These are phyloP conservation scores for Bolboschoenoplectus hybrid DNA, from an alignment of 202 grass and related monocot species.

Conservation along the genomic window DNA sequence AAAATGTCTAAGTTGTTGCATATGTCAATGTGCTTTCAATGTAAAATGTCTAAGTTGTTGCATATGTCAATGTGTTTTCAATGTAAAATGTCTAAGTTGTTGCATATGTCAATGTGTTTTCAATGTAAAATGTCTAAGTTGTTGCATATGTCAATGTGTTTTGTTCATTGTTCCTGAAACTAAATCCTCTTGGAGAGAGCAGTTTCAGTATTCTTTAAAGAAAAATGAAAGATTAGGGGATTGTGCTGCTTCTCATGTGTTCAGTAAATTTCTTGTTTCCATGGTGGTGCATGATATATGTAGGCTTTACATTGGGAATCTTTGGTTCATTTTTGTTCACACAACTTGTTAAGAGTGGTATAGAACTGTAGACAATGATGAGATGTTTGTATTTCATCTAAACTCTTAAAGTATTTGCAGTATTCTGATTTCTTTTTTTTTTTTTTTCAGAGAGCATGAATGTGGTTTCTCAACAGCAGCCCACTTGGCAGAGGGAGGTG, in stretches of 20 bases:
- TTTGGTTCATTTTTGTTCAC: background rate
- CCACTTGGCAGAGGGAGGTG: slow-evolving; percentile 50
- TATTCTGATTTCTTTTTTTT: slow-evolving; percentile 35
- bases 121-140: background rate
- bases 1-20: background rate
- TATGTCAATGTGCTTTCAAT: background rate
- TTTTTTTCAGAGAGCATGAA: slow-evolving; percentile 46
- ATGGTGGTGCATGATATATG: background rate
- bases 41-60: background rate
- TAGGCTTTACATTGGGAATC: background rate
- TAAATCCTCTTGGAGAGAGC: background rate
- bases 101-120: background rate
- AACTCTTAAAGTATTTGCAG: slow-evolving; percentile 10
- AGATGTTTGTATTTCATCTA: background rate
- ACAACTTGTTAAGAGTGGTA: background rate
- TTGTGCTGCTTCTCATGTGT: background rate
- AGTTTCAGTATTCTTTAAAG: background rate
- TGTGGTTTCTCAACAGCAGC: slow-evolving; percentile 39
- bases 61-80: no score
- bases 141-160: background rate
- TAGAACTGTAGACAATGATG: background rate
- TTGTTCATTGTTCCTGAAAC: background rate
- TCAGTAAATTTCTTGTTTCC: background rate
- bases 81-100: background rate
- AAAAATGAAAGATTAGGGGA: slow-evolving; percentile 25